These are phyloP conservation scores for Sodiomyces alkalinus DNA, from an alignment of 2,329 filamentous ascomycete species.

Conservation along the genomic window DNA sequence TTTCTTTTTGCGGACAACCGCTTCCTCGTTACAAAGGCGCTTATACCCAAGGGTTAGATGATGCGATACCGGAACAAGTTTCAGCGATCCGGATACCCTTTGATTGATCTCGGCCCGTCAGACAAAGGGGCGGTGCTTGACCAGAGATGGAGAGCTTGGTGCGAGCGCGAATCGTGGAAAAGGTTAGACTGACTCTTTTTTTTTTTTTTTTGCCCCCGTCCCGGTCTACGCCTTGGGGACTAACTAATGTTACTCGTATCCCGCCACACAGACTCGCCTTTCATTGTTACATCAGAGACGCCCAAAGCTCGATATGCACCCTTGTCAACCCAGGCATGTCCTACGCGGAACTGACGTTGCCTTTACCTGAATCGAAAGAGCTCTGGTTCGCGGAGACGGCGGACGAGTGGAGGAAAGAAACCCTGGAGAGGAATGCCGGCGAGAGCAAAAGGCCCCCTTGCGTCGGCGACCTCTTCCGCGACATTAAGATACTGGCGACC, in stretches of 20 bases:
- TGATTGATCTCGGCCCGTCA: constrained; percentile 31
- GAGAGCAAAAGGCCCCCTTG: constrained; percentile 30
- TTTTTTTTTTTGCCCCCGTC: too few relatives aligned
- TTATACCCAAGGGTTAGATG: constrained; percentile 22
- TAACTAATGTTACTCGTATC: constrained; percentile 5
- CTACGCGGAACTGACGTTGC: constrained; percentile 52
- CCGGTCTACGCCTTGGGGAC: too few relatives aligned
- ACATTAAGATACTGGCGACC: constrained; percentile 34
- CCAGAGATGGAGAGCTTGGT: constrained; percentile 51
- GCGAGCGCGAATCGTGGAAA: constrained; percentile 50
- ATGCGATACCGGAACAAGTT: constrained; percentile 43
- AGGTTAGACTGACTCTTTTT: constrained; percentile 24
- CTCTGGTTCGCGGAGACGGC: constrained; percentile 54
- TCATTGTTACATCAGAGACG: constrained; percentile 49
- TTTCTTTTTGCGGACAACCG: too few relatives aligned
- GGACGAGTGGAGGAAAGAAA: constrained; percentile 47
- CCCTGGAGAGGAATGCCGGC: constrained; percentile 25
- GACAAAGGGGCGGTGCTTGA: constrained; percentile 43
- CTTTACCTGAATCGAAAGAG: constrained; percentile 43
- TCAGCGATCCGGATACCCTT: constrained; percentile 35
- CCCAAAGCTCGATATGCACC: constrained; percentile 52
- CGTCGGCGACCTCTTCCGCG: constrained; percentile 39
- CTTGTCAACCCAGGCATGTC: constrained; percentile 50
- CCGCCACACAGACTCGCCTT: constrained; percentile 36
- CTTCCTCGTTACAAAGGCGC: too few relatives aligned